phyloP scores from a whole-genome alignment of 805 yeast species.

The Blastobotrys americana region DNA sequence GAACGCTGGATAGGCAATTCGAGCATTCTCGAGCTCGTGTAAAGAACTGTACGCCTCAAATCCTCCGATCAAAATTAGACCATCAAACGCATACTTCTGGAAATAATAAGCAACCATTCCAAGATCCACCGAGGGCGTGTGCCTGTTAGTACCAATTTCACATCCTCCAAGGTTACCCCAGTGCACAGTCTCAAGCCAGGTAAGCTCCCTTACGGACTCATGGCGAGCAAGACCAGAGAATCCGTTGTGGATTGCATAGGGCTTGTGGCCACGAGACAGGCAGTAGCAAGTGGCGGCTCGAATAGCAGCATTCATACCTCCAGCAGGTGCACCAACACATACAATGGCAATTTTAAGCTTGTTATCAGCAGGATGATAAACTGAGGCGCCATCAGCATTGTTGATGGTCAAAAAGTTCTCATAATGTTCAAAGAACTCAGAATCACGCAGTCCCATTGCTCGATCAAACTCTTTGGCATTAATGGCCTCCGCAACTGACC shows the following conservation, averaged over 20 bases:
- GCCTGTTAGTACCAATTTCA: constrained; percentile 92
- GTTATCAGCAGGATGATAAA: constrained; percentile 50
- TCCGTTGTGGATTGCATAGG: constrained; percentile 89
- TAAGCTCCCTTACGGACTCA: constrained; percentile 66
- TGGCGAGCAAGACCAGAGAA: constrained; percentile 87
- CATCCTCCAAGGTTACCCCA: constrained; percentile 93
- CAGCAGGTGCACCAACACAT: constrained; percentile 96
- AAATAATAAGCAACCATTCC: constrained; percentile 91
- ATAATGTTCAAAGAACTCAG: constrained; percentile 78
- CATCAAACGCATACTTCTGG: constrained; percentile 83
- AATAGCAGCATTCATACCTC: constrained; percentile 89
- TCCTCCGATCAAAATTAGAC: constrained; percentile 88
- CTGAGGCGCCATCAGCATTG: constrained; percentile 56
- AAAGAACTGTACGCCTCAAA: constrained; percentile 92
- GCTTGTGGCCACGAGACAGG: constrained; percentile 80
- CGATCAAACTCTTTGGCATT: constrained; percentile 67
- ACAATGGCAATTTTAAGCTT: constrained; percentile 74
- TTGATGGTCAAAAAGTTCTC: constrained; percentile 66
- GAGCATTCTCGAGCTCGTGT: constrained; percentile 70
- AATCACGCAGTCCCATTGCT: constrained; percentile 82
- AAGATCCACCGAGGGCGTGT: constrained; percentile 71
- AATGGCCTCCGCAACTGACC: constrained; percentile 87
- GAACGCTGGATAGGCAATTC: constrained; percentile 77
- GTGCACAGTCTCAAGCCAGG: constrained; percentile 80
- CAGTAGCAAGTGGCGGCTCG: constrained; percentile 87